Evolutionary conservation across 2,329 filamentous ascomycete species (phyloP).

Genomic region (Xylaria sp.): DNA sequence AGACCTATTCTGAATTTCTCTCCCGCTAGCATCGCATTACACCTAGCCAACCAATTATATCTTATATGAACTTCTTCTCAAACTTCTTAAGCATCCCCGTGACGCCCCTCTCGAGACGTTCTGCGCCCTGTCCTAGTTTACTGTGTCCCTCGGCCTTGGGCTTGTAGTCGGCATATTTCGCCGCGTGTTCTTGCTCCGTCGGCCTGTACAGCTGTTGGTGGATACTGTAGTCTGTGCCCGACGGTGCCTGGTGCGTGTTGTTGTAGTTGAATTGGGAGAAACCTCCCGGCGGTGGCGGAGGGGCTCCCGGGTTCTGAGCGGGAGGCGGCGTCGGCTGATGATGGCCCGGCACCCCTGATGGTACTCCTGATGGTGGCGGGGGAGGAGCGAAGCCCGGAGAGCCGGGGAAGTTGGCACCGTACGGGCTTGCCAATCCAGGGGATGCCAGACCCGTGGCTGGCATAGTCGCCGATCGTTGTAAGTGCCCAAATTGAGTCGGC

Average conservation of each 20-base stretch:
- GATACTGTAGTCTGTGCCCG: conserved; percentile 56
- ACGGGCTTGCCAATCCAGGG: conserved; percentile 50
- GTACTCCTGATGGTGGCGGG: conserved; percentile 37
- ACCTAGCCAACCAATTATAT: too few species aligned
- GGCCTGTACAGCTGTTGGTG: conserved; percentile 75
- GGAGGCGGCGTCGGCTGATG: conserved; percentile 39
- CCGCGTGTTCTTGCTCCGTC: conserved; percentile 61
- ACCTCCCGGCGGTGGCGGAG: conserved; percentile 43
- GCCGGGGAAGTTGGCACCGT: conserved; percentile 52
- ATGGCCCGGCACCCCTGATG: not conserved
- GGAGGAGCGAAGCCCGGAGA: conserved; percentile 50
- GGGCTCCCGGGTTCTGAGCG: conserved; percentile 47
- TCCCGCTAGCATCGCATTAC: too few species aligned
- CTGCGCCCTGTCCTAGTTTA: conserved; percentile 68
- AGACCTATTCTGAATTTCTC: too few species aligned
- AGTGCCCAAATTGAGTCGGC: conserved; percentile 49
- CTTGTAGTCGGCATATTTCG: conserved; percentile 47
- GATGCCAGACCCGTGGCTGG: conserved; percentile 48
- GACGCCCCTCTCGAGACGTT: conserved; percentile 71
- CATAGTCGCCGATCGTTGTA: conserved; percentile 57
- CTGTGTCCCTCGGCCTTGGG: conserved; percentile 50
- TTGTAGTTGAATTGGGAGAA: conserved; percentile 60
- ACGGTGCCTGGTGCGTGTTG: conserved; percentile 19
- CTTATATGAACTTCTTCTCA: conserved; percentile 72
- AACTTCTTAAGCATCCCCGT: conserved; percentile 77